These are phyloP conservation scores for Starmerella apicola DNA, from an alignment of 805 yeast species.

Conservation along the genomic window DNA sequence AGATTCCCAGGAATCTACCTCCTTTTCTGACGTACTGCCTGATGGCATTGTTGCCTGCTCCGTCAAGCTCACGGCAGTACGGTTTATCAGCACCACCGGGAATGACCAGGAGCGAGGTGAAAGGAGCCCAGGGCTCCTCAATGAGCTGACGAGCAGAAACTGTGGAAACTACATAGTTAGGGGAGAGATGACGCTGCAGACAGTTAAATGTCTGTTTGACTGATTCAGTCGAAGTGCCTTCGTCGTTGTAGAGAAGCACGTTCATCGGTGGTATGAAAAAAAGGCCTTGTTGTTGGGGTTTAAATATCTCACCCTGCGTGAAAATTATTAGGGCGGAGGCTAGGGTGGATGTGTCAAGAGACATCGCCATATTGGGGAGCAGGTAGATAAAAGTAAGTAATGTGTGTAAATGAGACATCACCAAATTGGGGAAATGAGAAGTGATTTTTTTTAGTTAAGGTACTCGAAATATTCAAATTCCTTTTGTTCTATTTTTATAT, in stretches of 20 bases:
- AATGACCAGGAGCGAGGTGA: constrained; percentile 65
- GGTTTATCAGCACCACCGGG: constrained; percentile 99
- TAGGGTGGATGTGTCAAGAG: too few relatives aligned
- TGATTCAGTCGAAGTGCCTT: constrained; percentile 79
- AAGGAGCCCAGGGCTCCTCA: constrained; percentile 79
- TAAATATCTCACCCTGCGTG: too few relatives aligned
- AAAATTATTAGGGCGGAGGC: too few relatives aligned
- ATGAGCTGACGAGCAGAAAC: constrained; percentile 50
- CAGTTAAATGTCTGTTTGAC: constrained; percentile 75
- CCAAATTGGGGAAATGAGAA: too few relatives aligned
- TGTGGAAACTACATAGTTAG: constrained; percentile 73
- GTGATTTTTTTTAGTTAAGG: too few relatives aligned
- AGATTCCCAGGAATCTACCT: constrained; percentile 74
- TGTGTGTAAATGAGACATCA: too few relatives aligned
- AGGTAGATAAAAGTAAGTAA: too few relatives aligned
- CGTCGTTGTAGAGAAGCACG: constrained; percentile 60
- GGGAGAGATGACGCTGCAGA: constrained; percentile 61
- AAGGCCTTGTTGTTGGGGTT: too few relatives aligned
- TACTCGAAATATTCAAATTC: too few relatives aligned
- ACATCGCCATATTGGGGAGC: too few relatives aligned
- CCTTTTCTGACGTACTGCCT: constrained; percentile 58
- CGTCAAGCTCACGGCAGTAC: constrained; percentile 58
- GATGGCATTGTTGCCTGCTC: constrained; percentile 51
- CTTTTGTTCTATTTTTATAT: too few relatives aligned
- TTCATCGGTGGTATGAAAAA: constrained; percentile 50